Conservation (phyloP, 495 filamentous ascomycete species). For the Chaetomidium leptoderma region DNA sequence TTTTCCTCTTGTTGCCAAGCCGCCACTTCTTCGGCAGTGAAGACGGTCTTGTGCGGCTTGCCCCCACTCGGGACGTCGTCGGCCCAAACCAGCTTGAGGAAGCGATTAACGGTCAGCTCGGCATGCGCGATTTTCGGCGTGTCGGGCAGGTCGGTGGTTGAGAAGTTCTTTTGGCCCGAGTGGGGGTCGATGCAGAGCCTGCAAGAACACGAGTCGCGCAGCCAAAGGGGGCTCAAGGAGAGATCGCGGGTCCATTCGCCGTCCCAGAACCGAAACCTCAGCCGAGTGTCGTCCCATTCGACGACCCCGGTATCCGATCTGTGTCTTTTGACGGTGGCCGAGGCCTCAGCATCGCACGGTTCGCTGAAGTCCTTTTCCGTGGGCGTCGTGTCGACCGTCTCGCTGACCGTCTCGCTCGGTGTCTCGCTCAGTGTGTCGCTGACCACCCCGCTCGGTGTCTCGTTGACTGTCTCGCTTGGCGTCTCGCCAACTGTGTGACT, state of each 20-base stretch:
- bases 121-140: constrained; percentile 42
- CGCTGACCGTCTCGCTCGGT: too few relatives aligned
- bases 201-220: constrained; percentile 78
- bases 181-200: constrained; percentile 65
- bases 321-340: too few relatives aligned
- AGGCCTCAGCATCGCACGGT: too few relatives aligned
- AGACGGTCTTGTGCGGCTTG: constrained; percentile 18
- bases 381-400: too few relatives aligned
- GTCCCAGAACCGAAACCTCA: background rate
- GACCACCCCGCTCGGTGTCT: too few relatives aligned
- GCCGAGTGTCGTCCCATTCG: background rate
- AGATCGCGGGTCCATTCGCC: background rate
- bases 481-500: too few relatives aligned
- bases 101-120: constrained; percentile 33
- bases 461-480: too few relatives aligned
- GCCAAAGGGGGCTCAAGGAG: constrained; percentile 38
- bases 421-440: too few relatives aligned
- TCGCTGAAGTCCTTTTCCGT: too few relatives aligned
- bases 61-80: constrained; percentile 25
- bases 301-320: background rate
- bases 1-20: background rate
- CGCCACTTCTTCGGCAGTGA: constrained; percentile 11
- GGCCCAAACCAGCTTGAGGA: constrained; percentile 56
- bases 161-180: constrained; percentile 78
- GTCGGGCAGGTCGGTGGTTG: constrained; percentile 64